Evolutionary conservation across 2,329 filamentous ascomycete species (phyloP), one percentile per base, ranked within the genome.

Genomic region (Aspergillus calidoustus): DNA sequence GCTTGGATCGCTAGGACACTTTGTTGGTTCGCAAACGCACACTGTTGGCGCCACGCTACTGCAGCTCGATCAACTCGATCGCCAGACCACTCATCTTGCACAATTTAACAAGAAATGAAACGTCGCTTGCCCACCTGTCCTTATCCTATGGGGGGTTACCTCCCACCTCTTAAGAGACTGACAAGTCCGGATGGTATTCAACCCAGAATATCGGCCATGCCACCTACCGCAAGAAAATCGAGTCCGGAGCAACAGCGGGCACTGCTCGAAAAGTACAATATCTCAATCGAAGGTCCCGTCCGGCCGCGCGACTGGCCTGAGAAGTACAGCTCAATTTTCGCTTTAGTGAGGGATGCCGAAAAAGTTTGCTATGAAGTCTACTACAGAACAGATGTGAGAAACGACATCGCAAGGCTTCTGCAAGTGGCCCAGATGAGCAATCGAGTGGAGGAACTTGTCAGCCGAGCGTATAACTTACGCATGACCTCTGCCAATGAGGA

Each of bases 391-490:
- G 56, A 34, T 22, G 6, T 25, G n/a, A 22, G 22, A 34, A 53
- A 28, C 8, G 56, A 59, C n/a, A 34, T 22, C 3, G 8, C n/a
- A 13, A 52, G 28, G 22, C 34, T 53, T 23, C 30, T 59, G n/a
- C 56, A 53, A 7, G 56, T 59, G 31, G 13, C 56, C 22, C 48
- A 53, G 8, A 59, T 59, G 56, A 23, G 48, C 38, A 59, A 31
- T 17, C 31, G 49, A 9, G 56, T 59, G 4, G 23, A n/a, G 28
- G 34, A 46, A 13, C 49, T 59, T 23, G 56, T 59, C 11, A 34
- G 30, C 15, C 19, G 31, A 53, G 56, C 56, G 9, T 44, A 59
- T 34, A 13, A 9, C 30, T 48, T 59, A 22, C 56, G 56, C 6
- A 23, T n/a, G 15, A 30, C 56, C 19, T 25, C 31, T 11, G 56